A percentile compares a stretch with the other conserved stretches of the same genome.
phyloP scores from a whole-genome alignment of 768 basidiomycete genomes.

The Termitomyces eurrhizus region DNA sequence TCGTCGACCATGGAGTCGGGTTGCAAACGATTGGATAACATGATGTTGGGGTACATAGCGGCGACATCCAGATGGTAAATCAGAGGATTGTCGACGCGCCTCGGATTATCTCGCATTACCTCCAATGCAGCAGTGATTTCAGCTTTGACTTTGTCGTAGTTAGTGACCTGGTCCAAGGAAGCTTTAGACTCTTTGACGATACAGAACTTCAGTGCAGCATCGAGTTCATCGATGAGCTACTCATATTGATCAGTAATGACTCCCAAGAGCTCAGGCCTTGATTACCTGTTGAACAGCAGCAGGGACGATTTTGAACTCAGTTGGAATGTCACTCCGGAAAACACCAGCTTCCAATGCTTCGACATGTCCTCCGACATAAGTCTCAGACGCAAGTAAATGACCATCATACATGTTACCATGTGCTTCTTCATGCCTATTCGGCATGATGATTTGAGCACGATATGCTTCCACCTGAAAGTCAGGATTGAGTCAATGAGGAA shows the following conservation, averaged over 20 bases:
- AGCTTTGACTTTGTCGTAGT: constrained; percentile 90
- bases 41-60: constrained; percentile 99
- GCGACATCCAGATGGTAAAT: constrained; percentile 99
- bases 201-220: constrained; percentile 86
- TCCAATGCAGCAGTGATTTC: constrained; percentile 78
- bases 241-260: neutral
- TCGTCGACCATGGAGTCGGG: constrained; percentile 98
- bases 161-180: constrained; percentile 79
- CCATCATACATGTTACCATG: constrained; percentile 93
- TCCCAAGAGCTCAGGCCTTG: neutral
- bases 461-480: constrained; percentile 86
- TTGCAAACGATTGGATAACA: constrained; percentile 98
- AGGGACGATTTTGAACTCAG: constrained; percentile 94
- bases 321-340: constrained; percentile 92
- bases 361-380: constrained; percentile 98
- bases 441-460: constrained; percentile 91
- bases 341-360: constrained; percentile 98
- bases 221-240: constrained; percentile 91
- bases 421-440: constrained; percentile 92
- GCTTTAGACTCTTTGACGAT: constrained; percentile 82
- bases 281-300: constrained; percentile 75
- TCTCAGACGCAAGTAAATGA: constrained; percentile 94
- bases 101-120: constrained; percentile 86
- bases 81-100: constrained; percentile 85
- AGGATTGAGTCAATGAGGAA: constrained; percentile 8